Conservation (phyloP, 495 filamentous ascomycete genomes). For the Xylaria telfairii region DNA sequence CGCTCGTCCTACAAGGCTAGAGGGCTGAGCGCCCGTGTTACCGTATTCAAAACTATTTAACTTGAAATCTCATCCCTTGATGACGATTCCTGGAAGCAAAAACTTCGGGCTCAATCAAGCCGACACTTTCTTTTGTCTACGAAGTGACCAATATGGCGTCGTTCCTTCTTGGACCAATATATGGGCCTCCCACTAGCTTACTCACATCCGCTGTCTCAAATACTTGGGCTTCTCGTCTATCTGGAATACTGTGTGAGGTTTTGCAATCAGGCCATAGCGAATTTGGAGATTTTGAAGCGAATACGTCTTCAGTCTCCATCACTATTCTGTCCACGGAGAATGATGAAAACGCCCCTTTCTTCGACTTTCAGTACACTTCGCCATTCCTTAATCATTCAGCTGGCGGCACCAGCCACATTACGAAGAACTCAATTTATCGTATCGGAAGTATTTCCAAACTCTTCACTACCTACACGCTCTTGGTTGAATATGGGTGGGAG, state of each 20-base stretch:
- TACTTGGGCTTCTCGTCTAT: background rate
- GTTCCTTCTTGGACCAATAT: background rate
- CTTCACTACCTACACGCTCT: constrained; percentile 42
- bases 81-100: background rate
- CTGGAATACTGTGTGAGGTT: background rate
- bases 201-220: background rate
- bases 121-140: background rate
- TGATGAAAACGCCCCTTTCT: constrained; percentile 26
- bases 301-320: constrained; percentile 24
- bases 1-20: background rate
- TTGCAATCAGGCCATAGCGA: constrained; percentile 8
- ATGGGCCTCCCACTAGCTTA: background rate
- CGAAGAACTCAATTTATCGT: constrained; percentile 46
- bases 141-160: background rate
- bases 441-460: constrained; percentile 50
- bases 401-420: constrained; percentile 31
- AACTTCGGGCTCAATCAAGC: background rate
- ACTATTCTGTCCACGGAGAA: constrained; percentile 16
- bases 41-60: constrained; percentile 1
- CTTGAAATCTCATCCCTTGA: too few species aligned
- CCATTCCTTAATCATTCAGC: constrained; percentile 20
- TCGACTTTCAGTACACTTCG: constrained; percentile 37
- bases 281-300: constrained; percentile 26
- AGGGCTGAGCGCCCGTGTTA: too few species aligned
- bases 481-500: constrained; percentile 35